These are phyloP conservation scores for Daldinia vernicosa DNA, from an alignment of 495 filamentous ascomycete genomes.

Conservation along the genomic window DNA sequence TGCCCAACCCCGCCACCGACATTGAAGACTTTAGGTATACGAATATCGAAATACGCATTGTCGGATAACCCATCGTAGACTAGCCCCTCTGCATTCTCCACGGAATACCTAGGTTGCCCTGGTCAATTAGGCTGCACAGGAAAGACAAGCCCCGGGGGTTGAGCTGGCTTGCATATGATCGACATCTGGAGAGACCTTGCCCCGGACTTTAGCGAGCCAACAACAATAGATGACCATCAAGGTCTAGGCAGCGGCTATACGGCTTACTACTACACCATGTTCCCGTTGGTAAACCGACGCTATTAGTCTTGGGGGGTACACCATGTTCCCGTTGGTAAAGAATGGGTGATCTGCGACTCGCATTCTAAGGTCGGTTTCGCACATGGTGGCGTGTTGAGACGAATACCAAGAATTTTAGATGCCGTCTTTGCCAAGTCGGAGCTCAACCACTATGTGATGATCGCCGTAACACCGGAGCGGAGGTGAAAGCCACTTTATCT, in stretches of 20 bases:
- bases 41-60: slow-evolving; percentile 6
- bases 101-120: slow-evolving; percentile 1
- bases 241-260: slow-evolving; percentile 9
- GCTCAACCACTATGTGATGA: slow-evolving; percentile 5
- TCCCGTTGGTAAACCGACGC: not conserved
- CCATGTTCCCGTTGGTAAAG: not conserved
- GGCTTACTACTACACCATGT: slow-evolving; percentile 26
- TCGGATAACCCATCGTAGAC: slow-evolving; percentile 20
- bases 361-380: not conserved
- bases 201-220: slow-evolving; percentile 6
- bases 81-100: slow-evolving; percentile 12
- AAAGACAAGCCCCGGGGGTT: slow-evolving; percentile 9
- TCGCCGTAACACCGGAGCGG: slow-evolving; percentile 11
- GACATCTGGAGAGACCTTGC: slow-evolving; percentile 22
- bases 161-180: slow-evolving; percentile 40
- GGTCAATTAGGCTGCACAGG: slow-evolving; percentile 10
- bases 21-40: not conserved
- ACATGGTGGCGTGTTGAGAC: too few species aligned
- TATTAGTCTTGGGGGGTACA: too few species aligned
- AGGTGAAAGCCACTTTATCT: not conserved
- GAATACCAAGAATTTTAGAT: not conserved
- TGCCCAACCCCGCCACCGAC: too few species aligned
- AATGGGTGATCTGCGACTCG: not conserved
- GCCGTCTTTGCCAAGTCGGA: not conserved
- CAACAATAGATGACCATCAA: not conserved